A percentile compares a stretch with the other conserved stretches of the same genome.
phyloP scores from a whole-genome alignment of 2,329 filamentous ascomycete species.

The Sclerotinia subarctica region DNA sequence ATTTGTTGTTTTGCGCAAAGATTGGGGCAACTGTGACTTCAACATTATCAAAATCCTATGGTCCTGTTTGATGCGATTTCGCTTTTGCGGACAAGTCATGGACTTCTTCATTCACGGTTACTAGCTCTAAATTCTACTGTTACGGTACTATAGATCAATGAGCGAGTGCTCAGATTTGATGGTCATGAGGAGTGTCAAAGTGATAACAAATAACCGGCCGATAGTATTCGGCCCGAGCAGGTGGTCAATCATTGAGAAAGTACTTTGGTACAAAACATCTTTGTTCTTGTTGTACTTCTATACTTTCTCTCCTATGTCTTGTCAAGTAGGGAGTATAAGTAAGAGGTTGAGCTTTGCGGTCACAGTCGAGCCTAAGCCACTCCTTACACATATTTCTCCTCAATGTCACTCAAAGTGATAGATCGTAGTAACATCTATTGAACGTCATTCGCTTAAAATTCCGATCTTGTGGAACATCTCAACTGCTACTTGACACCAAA shows the following conservation, averaged over 20 bases:
- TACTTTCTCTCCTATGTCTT: not conserved
- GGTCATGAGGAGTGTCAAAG: conserved; percentile 7
- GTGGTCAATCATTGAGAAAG: not conserved
- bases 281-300: not conserved
- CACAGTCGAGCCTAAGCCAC: not conserved
- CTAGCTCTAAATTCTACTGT: not conserved
- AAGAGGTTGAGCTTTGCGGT: not conserved
- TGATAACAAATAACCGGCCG: conserved; percentile 9
- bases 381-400: not conserved
- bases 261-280: not conserved
- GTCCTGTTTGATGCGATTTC: not conserved
- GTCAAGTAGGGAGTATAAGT: not conserved
- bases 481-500: not conserved
- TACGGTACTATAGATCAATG: conserved; percentile 6
- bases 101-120: not conserved
- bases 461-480: not conserved
- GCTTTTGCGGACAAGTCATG: not conserved
- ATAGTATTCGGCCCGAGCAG: conserved; percentile 13
- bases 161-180: conserved; percentile 12
- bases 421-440: not conserved
- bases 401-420: not conserved
- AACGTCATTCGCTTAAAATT: not conserved
- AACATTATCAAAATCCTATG: not conserved
- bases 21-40: not conserved
- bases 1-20: not conserved